Evolutionary conservation across 495 filamentous ascomycete species (phyloP), one percentile per base, ranked within the genome.

Genomic region (Hapsidospora chrysogenum): DNA sequence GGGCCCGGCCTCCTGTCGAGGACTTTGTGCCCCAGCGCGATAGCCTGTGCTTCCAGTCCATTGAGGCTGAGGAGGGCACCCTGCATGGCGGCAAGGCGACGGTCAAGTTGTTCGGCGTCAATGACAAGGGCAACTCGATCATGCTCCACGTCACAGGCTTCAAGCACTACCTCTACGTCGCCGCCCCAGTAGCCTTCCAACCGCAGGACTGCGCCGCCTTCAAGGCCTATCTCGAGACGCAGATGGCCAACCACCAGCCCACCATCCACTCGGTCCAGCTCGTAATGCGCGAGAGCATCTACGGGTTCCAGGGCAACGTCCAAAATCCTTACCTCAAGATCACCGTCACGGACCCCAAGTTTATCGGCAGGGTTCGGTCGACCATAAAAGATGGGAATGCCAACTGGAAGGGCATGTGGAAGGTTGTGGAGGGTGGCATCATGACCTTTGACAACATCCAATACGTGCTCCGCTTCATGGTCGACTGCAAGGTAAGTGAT

Each of bases 401-500:
- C 37, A 96, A 95, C 47, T 96, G 78, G 63, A 93, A 85, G 44
- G 72, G 80, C 11, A 65, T 94, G 53, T 99, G 92, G 92, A 77
- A 74, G 38, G 65, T 54, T 22, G 58, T 58, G 1, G 80, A 85
- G 5, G 67, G 63, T 11, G 69, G 66, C 4, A 70, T 93, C 40
- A 67, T 80, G 51, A 95, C 89, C 0, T 99, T 83, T 44, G 89
- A 99, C 56, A 92, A 69, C 39, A 85, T 99, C 43, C 84, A 89
- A 61, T 99, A 95, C 46, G 68, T 99, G 3, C 53, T 96, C 44
- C 69, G 89, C 41, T 96, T 96, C 54, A 96, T 99, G 89, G 87
- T 99, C 33, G 89, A 99, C 51, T 83, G 77, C 33, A 78, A 81
- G 39, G 73, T 81, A 54, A 36, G 63, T 41, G 1, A 14, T 2